A percentile compares a stretch with the other conserved stretches of the same genome.
These are phyloP conservation scores for Auricularia cornea DNA, from an alignment of 768 basidiomycete species.

Conservation along the genomic window DNA sequence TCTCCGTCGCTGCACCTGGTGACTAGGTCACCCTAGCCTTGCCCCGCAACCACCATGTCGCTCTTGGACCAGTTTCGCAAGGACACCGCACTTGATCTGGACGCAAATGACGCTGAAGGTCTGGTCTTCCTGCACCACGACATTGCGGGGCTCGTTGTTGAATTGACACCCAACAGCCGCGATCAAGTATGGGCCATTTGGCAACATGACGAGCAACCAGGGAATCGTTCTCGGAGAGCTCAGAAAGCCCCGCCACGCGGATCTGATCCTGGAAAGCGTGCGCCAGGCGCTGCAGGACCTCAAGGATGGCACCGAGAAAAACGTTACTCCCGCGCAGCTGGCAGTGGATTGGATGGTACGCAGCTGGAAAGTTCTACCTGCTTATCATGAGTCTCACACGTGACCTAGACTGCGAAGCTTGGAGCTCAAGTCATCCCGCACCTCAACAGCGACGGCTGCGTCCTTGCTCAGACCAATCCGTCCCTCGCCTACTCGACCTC, in stretches of 20 bases:
- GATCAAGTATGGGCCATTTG: slow-evolving; percentile 8
- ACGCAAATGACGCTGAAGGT: slow-evolving; percentile 14
- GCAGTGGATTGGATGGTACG: slow-evolving; percentile 16
- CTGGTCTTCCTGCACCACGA: too few relatives aligned
- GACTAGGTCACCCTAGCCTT: not conserved
- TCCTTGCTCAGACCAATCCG: slow-evolving; percentile 7
- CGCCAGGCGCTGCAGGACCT: slow-evolving; percentile 7
- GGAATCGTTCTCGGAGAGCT: slow-evolving; percentile 13
- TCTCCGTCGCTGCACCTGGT: too few relatives aligned
- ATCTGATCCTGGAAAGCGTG: slow-evolving; percentile 8
- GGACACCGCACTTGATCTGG: slow-evolving; percentile 14
- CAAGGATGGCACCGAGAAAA: not conserved
- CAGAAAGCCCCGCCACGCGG: slow-evolving; percentile 6
- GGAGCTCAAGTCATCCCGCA: not conserved
- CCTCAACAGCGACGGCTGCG: not conserved
- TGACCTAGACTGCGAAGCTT: not conserved
- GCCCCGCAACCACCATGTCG: not conserved
- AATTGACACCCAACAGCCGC: slow-evolving; percentile 4
- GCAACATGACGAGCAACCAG: slow-evolving; percentile 15
- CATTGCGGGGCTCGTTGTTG: too few relatives aligned
- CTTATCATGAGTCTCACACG: not conserved
- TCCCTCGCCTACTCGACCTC: slow-evolving; percentile 7
- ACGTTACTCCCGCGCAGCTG: slow-evolving; percentile 5
- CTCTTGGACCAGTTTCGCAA: slow-evolving; percentile 13
- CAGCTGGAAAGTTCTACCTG: not conserved